Conservation (phyloP, 495 filamentous ascomycete species). For the Physcia stellaris region DNA sequence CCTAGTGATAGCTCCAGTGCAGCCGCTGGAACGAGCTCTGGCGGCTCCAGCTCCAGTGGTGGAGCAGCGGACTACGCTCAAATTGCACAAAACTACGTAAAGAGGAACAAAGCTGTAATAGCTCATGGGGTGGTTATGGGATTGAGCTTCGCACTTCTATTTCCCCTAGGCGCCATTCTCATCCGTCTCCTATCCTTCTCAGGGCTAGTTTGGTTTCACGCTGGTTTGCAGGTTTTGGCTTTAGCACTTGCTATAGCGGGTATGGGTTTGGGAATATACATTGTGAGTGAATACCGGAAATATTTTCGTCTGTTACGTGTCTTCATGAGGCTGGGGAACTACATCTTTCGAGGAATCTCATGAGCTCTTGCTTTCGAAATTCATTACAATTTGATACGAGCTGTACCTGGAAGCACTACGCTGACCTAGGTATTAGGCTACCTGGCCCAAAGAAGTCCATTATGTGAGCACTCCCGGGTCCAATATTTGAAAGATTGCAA, state of each 20-base stretch:
- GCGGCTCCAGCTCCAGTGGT: neutral
- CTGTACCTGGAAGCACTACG: too few species aligned
- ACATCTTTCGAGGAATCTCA: too few species aligned
- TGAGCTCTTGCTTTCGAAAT: too few species aligned
- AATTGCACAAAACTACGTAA: conserved; percentile 2
- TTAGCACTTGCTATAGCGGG: conserved; percentile 44
- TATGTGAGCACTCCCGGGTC: too few species aligned
- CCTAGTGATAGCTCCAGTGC: neutral
- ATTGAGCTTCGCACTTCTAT: conserved; percentile 25
- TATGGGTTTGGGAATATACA: conserved; percentile 45
- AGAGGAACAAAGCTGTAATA: conserved; percentile 16
- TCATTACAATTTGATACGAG: too few species aligned
- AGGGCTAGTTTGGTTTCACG: conserved; percentile 34
- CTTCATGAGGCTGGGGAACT: too few species aligned
- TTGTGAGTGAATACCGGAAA: conserved; percentile 31
- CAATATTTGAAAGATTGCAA: neutral
- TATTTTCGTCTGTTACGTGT: too few species aligned
- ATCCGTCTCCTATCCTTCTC: conserved; percentile 27
- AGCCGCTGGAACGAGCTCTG: neutral
- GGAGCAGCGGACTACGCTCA: neutral
- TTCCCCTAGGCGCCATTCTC: conserved; percentile 30
- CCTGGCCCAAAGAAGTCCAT: too few species aligned
- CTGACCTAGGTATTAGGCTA: too few species aligned
- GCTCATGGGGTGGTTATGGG: conserved; percentile 31
- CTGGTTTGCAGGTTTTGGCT: conserved; percentile 40